phyloP scores from a whole-genome alignment of 2,329 filamentous ascomycete species.

The Colletotrichum tropicale region DNA sequence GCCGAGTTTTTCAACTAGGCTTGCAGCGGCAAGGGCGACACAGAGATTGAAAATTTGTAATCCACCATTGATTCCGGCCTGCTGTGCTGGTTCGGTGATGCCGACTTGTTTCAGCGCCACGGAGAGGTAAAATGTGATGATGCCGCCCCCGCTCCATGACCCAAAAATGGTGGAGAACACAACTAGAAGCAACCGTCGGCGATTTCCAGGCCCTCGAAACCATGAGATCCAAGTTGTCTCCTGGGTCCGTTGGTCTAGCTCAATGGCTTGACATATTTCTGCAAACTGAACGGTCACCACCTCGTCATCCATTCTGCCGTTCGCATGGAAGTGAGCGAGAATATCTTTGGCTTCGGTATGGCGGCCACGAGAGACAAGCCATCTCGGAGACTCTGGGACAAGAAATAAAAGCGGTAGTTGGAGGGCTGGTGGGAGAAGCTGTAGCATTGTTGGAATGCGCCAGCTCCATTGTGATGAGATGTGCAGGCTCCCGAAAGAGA shows the following conservation, averaged over 20 bases:
- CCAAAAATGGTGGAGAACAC: not conserved
- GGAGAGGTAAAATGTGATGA: constrained; percentile 29
- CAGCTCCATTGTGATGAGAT: not conserved
- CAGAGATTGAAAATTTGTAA: constrained; percentile 30
- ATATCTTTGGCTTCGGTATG: not conserved
- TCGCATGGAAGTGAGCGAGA: not conserved
- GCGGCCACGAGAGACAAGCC: not conserved
- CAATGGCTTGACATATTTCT: not conserved
- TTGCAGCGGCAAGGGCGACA: constrained; percentile 25
- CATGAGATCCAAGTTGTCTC: not conserved
- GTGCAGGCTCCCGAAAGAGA: not conserved
- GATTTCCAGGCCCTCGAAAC: not conserved
- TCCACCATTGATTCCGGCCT: constrained; percentile 29
- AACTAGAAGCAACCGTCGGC: not conserved
- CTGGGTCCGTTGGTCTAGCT: not conserved
- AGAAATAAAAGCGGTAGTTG: not conserved
- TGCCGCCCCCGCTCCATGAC: constrained; percentile 35
- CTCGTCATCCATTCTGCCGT: not conserved
- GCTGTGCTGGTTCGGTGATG: constrained; percentile 24
- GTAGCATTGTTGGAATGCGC: not conserved
- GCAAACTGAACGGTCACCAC: not conserved
- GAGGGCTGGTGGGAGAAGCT: not conserved
- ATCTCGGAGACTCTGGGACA: not conserved
- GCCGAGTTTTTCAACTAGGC: constrained; percentile 30
- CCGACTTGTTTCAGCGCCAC: constrained; percentile 18